A percentile compares a stretch with the other conserved stretches of the same genome.
Conservation (phyloP, 1,284 basidiomycete species). For the Microstroma glucosiphilum region DNA sequence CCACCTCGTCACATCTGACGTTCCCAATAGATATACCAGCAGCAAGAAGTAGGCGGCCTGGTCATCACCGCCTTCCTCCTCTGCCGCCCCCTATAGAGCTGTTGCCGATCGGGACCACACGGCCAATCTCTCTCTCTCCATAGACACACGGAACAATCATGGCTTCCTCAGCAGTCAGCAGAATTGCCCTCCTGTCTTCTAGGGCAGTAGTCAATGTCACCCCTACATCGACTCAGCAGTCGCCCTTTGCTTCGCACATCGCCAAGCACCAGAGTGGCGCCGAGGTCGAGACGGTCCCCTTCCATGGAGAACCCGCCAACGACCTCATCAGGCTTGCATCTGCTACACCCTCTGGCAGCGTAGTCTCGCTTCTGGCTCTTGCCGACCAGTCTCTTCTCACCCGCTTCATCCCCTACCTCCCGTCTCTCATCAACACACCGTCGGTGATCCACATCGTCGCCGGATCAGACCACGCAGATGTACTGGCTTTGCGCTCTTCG, state of each 20-base stretch:
- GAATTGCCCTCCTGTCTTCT: constrained; percentile 4
- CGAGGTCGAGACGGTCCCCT: not conserved
- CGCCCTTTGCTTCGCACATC: not conserved
- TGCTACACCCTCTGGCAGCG: constrained; percentile 25
- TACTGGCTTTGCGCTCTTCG: constrained; percentile 59
- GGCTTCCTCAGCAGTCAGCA: not conserved
- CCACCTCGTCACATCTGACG: too few species aligned
- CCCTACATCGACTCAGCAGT: not conserved
- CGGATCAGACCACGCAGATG: constrained; percentile 59
- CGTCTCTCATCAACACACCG: constrained; percentile 32
- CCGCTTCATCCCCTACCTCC: constrained; percentile 41
- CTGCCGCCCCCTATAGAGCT: too few species aligned
- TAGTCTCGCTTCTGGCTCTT: constrained; percentile 30
- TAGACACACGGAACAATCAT: not conserved
- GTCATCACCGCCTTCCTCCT: too few species aligned
- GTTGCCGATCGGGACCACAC: too few species aligned
- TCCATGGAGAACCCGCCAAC: constrained; percentile 1
- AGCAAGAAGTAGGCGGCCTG: too few species aligned
- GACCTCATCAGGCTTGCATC: constrained; percentile 1
- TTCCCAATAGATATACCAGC: too few species aligned
- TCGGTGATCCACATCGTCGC: constrained; percentile 41
- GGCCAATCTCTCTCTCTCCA: too few species aligned
- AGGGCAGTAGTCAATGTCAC: constrained; percentile 2
- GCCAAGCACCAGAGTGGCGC: not conserved
- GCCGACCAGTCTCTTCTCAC: constrained; percentile 34